Evolutionary conservation across 2,329 filamentous ascomycete genomes (phyloP).

Genomic region (Cladophialophora chaetospira): DNA sequence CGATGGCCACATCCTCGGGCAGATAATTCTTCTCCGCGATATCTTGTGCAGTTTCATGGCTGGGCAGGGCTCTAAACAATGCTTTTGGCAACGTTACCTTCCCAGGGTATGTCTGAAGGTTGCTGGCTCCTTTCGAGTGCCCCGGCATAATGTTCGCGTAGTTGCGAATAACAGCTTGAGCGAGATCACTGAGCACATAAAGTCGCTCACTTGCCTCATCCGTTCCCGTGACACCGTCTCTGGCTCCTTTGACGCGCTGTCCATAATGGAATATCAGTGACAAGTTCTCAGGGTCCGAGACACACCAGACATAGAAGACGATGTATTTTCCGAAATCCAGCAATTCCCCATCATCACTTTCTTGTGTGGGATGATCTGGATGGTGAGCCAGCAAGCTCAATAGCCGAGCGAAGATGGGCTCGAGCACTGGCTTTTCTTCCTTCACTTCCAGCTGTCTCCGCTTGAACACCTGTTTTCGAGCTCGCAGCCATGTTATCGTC

Average conservation of each 20-base stretch:
- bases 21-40: slow-evolving; percentile 86
- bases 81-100: slow-evolving; percentile 80
- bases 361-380: slow-evolving; percentile 69
- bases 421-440: slow-evolving; percentile 62
- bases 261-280: slow-evolving; percentile 88
- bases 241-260: slow-evolving; percentile 87
- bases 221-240: slow-evolving; percentile 70
- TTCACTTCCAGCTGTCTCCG: slow-evolving; percentile 46
- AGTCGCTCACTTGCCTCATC: slow-evolving; percentile 54
- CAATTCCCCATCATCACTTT: slow-evolving; percentile 64
- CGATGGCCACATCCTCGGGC: slow-evolving; percentile 73
- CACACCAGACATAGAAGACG: slow-evolving; percentile 79
- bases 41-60: slow-evolving; percentile 76
- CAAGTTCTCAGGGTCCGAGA: slow-evolving; percentile 84
- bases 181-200: slow-evolving; percentile 84
- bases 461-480: slow-evolving; percentile 69
- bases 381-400: slow-evolving; percentile 90
- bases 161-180: slow-evolving; percentile 76
- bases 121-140: slow-evolving; percentile 53
- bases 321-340: slow-evolving; percentile 86
- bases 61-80: slow-evolving; percentile 74
- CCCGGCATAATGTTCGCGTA: slow-evolving; percentile 87
- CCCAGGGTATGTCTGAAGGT: slow-evolving; percentile 76
- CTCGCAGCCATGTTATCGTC: slow-evolving; percentile 85
- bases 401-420: slow-evolving; percentile 77